phyloP scores from a whole-genome alignment of 768 basidiomycete species.

The Psilocybe cubensis region DNA sequence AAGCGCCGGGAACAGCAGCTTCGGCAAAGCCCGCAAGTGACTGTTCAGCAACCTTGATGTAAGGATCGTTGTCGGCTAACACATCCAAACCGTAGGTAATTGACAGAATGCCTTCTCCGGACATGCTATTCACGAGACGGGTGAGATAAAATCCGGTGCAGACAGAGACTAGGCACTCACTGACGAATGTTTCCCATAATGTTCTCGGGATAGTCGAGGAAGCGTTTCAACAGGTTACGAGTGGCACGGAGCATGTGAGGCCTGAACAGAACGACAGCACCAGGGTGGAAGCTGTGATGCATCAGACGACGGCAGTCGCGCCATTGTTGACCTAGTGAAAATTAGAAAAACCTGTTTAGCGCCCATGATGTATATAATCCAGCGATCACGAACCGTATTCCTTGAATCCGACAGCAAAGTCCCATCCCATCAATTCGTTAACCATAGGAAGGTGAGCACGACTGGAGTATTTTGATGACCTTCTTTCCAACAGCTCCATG shows the following conservation, averaged over 20 bases:
- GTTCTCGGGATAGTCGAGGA: conserved; percentile 34
- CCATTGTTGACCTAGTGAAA: background rate
- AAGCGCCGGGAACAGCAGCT: conserved; percentile 33
- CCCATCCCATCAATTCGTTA: conserved; percentile 23
- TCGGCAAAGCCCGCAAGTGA: conserved; percentile 31
- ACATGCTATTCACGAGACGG: conserved; percentile 25
- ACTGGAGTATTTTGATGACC: conserved; percentile 42
- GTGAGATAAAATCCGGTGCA: background rate
- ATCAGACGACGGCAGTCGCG: conserved; percentile 16
- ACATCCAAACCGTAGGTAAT: conserved; percentile 50
- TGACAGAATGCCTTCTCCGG: conserved; percentile 37
- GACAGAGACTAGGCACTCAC: conserved; percentile 22
- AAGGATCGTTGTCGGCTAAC: conserved; percentile 41
- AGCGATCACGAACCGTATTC: conserved; percentile 8
- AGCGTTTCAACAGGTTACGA: conserved; percentile 31
- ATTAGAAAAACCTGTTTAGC: background rate
- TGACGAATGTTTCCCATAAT: conserved; percentile 36
- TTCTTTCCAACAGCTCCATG: conserved; percentile 44
- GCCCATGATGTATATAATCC: background rate
- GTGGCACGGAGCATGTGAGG: conserved; percentile 30
- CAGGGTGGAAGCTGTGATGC: conserved; percentile 16
- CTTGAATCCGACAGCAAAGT: conserved; percentile 16
- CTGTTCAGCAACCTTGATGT: conserved; percentile 41
- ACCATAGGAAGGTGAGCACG: conserved; percentile 24
- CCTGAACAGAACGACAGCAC: conserved; percentile 20